A percentile compares a stretch with the other conserved stretches of the same genome.
Evolutionary conservation across 306 rosid genomes (phyloP).

Genomic region (Clitoria ternatea): DNA sequence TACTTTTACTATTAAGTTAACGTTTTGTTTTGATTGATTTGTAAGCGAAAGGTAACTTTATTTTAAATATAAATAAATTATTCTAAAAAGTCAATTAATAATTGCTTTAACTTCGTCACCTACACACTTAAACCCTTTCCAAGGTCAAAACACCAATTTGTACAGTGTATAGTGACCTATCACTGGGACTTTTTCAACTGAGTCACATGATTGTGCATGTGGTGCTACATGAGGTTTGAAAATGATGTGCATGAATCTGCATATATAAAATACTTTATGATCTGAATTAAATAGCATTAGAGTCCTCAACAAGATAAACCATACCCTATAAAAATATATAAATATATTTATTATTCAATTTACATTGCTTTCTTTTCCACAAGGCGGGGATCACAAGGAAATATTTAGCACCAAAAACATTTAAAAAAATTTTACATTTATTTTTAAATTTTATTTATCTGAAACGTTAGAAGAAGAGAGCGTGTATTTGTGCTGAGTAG

Average conservation of each 20-base stretch:
- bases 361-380: background rate
- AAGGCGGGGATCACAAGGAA: slow-evolving; percentile 8
- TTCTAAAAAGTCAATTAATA: background rate
- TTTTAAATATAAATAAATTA: background rate
- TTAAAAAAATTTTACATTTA: no score
- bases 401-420: no score
- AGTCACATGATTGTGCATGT: slow-evolving; percentile 38
- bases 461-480: background rate
- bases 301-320: background rate
- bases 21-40: no score
- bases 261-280: background rate
- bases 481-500: background rate
- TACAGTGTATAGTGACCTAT: slow-evolving; percentile 22
- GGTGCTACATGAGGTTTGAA: slow-evolving; percentile 28
- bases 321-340: background rate
- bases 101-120: background rate
- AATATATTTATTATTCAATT: background rate
- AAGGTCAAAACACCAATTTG: slow-evolving; percentile 19
- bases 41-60: background rate
- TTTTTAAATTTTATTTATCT: background rate
- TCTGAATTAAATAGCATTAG: background rate
- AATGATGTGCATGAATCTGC: background rate
- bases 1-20: no score
- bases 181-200: slow-evolving; percentile 21
- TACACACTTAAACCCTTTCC: background rate